Conservation (phyloP, 345 rosid genomes). For the Psidium guajava region DNA sequence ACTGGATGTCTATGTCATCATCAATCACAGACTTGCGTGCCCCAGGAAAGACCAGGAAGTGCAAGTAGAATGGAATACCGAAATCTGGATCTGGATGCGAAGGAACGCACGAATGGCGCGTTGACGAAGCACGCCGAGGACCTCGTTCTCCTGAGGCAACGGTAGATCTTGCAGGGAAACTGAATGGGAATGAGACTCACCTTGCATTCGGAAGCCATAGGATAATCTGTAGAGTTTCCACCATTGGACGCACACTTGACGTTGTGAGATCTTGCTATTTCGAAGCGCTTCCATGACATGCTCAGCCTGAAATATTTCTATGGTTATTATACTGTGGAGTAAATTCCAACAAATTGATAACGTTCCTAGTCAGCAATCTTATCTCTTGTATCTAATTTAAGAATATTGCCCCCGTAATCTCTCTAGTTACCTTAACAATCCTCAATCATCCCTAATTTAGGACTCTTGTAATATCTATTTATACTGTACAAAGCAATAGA, state of each 20-base stretch:
- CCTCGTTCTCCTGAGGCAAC: slow-evolving; percentile 29
- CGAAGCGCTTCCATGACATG: slow-evolving; percentile 23
- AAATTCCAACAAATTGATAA: slow-evolving; percentile 8
- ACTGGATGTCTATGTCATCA: not conserved
- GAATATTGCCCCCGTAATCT: too few species aligned
- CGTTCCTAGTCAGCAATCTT: too few species aligned
- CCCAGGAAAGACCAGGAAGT: slow-evolving; percentile 15
- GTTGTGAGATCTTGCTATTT: slow-evolving; percentile 35
- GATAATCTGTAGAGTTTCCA: slow-evolving; percentile 51
- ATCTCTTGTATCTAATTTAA: too few species aligned
- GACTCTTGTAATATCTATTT: too few species aligned
- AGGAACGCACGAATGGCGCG: slow-evolving; percentile 68
- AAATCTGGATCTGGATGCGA: slow-evolving; percentile 34
- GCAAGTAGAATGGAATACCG: slow-evolving; percentile 14
- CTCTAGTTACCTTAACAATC: too few species aligned
- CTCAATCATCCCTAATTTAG: too few species aligned
- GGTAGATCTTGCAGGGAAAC: slow-evolving; percentile 37
- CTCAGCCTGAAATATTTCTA: slow-evolving; percentile 42
- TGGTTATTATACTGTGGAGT: not conserved
- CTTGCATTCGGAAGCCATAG: slow-evolving; percentile 57
- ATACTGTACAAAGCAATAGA: too few species aligned
- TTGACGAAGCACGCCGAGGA: slow-evolving; percentile 43
- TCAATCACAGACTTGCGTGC: not conserved
- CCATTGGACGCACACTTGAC: slow-evolving; percentile 56
- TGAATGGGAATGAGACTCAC: slow-evolving; percentile 39